phyloP scores from a whole-genome alignment of 2,329 filamentous ascomycete species.

The Xylaria arbuscula region DNA sequence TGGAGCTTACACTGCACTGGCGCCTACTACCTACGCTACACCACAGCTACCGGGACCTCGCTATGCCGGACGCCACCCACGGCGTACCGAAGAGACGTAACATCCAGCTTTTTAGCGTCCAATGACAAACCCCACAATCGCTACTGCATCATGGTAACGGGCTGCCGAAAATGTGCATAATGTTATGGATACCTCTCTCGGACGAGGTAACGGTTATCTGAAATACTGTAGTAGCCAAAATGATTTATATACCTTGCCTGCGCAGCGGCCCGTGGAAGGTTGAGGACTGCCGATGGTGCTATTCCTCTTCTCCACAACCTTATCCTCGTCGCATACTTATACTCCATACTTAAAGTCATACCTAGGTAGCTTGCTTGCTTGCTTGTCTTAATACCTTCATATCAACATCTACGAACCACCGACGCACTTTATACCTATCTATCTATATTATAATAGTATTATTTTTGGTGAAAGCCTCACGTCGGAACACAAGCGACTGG shows the following conservation, averaged over 20 bases:
- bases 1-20: background rate
- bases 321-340: background rate
- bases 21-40: too few relatives aligned
- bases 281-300: background rate
- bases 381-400: background rate
- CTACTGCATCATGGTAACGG: background rate
- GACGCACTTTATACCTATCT: background rate
- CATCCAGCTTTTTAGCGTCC: slow-evolving; percentile 3
- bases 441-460: background rate
- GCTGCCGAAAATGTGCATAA: slow-evolving; percentile 30
- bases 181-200: slow-evolving; percentile 2
- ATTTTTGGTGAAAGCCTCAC: background rate
- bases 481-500: background rate
- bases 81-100: background rate
- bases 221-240: slow-evolving; percentile 17
- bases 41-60: background rate
- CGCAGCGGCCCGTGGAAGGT: background rate
- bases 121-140: slow-evolving; percentile 12
- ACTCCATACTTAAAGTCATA: slow-evolving; percentile 8
- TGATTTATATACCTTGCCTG: background rate
- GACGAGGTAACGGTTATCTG: slow-evolving; percentile 14
- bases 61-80: background rate
- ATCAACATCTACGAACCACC: background rate
- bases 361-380: background rate
- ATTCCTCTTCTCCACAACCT: slow-evolving; percentile 26